These are phyloP conservation scores for Abrus precatorius DNA, from an alignment of 306 rosid genomes.

Conservation along the genomic window DNA sequence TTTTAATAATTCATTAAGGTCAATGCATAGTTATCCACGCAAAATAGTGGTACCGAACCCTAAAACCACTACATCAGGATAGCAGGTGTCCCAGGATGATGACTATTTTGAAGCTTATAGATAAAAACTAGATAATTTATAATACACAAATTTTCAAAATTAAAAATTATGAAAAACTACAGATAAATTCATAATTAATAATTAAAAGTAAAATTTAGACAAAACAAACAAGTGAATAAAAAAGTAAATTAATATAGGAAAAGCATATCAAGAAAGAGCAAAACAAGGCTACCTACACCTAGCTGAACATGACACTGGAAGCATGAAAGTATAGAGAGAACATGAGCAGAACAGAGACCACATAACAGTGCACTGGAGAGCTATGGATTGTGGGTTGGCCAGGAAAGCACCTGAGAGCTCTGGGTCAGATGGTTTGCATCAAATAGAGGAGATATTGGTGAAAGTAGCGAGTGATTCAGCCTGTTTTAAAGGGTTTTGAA, in stretches of 20 bases:
- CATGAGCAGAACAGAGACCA: not conserved
- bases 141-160: too few species aligned
- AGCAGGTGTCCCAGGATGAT: too few species aligned
- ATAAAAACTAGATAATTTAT: too few species aligned
- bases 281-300: not conserved
- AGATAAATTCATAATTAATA: too few species aligned
- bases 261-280: not conserved
- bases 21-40: not conserved
- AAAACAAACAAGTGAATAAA: too few species aligned
- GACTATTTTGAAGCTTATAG: too few species aligned
- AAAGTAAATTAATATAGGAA: too few species aligned
- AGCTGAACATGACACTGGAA: not conserved
- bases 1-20: not conserved
- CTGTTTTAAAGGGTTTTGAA: not conserved
- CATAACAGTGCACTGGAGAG: not conserved
- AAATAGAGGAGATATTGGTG: not conserved
- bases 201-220: too few species aligned
- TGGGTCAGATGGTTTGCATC: not conserved
- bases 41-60: too few species aligned
- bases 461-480: not conserved
- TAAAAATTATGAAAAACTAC: too few species aligned
- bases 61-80: too few species aligned
- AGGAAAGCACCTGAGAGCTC: not conserved
- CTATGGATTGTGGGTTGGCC: not conserved
- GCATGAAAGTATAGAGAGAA: too few species aligned